phyloP scores from a whole-genome alignment of 2,329 filamentous ascomycete genomes.

The Stemphylium beticola region DNA sequence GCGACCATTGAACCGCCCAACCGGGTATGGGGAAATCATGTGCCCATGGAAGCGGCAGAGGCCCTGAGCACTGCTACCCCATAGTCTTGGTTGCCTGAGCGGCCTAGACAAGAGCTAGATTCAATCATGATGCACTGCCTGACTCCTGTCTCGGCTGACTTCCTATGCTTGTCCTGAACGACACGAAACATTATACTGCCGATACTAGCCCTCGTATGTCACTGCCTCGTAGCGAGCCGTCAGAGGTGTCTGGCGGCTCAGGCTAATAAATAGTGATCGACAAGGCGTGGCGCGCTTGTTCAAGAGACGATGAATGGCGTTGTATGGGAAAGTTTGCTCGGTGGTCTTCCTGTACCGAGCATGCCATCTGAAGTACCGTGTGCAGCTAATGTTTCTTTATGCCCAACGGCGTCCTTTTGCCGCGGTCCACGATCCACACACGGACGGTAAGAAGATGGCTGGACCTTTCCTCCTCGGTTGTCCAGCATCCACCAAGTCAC shows the following conservation, averaged over 20 bases:
- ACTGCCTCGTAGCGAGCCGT: slow-evolving; percentile 2
- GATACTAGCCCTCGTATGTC: neutral
- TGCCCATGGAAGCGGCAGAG: slow-evolving; percentile 1
- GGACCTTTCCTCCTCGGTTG: no score
- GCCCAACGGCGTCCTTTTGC: no score
- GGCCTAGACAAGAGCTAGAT: neutral
- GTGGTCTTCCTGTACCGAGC: no score
- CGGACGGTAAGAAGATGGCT: no score
- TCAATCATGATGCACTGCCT: neutral
- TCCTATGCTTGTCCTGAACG: neutral
- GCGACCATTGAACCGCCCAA: slow-evolving; percentile 8
- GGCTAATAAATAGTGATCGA: neutral
- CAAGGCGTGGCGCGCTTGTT: neutral
- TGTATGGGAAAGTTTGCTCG: no score
- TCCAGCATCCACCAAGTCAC: no score
- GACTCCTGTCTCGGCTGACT: neutral
- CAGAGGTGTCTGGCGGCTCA: neutral
- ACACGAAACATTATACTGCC: slow-evolving; percentile 1
- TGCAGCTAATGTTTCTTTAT: no score
- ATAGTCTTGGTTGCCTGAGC: neutral
- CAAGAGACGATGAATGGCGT: neutral
- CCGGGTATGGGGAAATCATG: slow-evolving; percentile 8
- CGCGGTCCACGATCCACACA: no score
- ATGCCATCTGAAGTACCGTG: no score
- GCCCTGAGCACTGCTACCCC: neutral